Conservation (phyloP, 1,284 basidiomycete species). For the Puccinia polysora region DNA sequence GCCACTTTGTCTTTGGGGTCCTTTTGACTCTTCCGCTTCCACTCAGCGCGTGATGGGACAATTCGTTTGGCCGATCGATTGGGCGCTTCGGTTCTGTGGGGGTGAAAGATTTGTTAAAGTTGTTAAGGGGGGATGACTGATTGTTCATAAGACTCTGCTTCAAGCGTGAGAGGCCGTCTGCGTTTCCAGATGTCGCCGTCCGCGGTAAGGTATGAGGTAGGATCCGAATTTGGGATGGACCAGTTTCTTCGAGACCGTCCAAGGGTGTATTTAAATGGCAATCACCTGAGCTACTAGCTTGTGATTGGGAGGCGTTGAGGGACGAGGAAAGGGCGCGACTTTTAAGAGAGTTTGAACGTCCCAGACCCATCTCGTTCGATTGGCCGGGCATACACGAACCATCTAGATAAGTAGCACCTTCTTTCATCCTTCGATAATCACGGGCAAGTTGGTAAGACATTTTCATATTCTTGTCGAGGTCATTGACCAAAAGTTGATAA, state of each 20-base stretch:
- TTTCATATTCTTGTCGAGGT: constrained; percentile 38
- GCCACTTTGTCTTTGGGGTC: constrained; percentile 65
- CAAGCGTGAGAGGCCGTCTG: constrained; percentile 14
- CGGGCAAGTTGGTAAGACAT: constrained; percentile 40
- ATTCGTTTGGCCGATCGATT: not conserved
- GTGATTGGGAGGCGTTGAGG: constrained; percentile 6
- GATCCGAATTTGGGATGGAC: constrained; percentile 30
- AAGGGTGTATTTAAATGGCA: not conserved
- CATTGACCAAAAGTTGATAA: constrained; percentile 21
- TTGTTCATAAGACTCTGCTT: constrained; percentile 22
- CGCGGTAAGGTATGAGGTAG: constrained; percentile 33
- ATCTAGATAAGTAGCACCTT: constrained; percentile 32
- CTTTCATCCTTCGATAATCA: constrained; percentile 44
- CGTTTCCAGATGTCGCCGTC: not conserved
- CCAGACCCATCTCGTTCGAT: constrained; percentile 6
- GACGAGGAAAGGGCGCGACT: constrained; percentile 21
- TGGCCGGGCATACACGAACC: not conserved
- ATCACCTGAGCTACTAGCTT: constrained; percentile 1
- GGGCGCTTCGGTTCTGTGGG: constrained; percentile 27
- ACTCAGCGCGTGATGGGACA: not conserved
- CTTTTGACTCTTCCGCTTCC: constrained; percentile 40
- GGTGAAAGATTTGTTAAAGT: constrained; percentile 29
- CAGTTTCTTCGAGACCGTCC: constrained; percentile 24
- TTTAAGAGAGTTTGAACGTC: constrained; percentile 26
- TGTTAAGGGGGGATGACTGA: constrained; percentile 27